phyloP scores from a whole-genome alignment of 2,329 filamentous ascomycete genomes.

The Nigrograna mackinnonii region DNA sequence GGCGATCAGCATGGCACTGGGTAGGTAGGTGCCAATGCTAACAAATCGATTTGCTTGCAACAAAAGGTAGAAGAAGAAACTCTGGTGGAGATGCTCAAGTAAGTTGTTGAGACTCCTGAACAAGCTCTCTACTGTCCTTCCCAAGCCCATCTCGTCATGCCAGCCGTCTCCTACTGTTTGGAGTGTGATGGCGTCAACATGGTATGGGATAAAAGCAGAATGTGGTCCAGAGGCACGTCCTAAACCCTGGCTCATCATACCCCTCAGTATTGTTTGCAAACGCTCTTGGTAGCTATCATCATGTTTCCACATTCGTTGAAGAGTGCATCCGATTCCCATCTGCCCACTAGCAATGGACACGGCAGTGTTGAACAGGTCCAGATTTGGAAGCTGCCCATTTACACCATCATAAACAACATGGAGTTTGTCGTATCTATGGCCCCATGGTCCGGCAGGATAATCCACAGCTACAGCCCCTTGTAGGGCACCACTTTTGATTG shows the following conservation, averaged over 20 bases:
- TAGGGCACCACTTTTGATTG: constrained; percentile 89
- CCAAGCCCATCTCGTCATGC: constrained; percentile 97
- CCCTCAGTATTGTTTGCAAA: constrained; percentile 83
- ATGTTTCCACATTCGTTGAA: constrained; percentile 86
- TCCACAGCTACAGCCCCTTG: constrained; percentile 94
- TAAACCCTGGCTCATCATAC: constrained; percentile 89
- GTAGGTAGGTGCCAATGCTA: constrained; percentile 96
- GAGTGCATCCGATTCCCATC: constrained; percentile 82
- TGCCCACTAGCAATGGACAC: constrained; percentile 85
- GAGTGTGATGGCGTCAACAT: constrained; percentile 93
- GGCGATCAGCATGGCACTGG: constrained; percentile 95
- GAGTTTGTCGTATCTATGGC: constrained; percentile 81
- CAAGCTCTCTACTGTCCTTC: constrained; percentile 83
- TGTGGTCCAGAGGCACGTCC: constrained; percentile 90
- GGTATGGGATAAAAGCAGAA: constrained; percentile 95
- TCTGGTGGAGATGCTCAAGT: constrained; percentile 95
- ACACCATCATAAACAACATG: constrained; percentile 94
- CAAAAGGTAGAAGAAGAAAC: constrained; percentile 98
- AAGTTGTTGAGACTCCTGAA: constrained; percentile 96
- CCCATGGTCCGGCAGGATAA: constrained; percentile 71
- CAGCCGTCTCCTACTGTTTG: constrained; percentile 89
- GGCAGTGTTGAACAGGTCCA: constrained; percentile 94
- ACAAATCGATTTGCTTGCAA: constrained; percentile 93
- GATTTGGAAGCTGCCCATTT: constrained; percentile 92
- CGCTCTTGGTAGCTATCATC: constrained; percentile 78